phyloP scores from a whole-genome alignment of 768 basidiomycete genomes.

The Kondoa subrosea region DNA sequence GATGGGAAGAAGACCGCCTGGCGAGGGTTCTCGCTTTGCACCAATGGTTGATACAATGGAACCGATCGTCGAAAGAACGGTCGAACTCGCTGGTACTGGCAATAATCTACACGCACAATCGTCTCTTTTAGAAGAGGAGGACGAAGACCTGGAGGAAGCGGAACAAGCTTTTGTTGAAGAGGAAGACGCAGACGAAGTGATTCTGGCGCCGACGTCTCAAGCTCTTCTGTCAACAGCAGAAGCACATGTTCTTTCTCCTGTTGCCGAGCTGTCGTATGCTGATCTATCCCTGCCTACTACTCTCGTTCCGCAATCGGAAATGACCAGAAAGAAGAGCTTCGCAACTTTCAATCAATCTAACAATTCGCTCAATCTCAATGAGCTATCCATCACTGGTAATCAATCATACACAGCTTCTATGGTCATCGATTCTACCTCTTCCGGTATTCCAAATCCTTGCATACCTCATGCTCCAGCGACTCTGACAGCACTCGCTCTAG shows the following conservation, averaged over 20 bases:
- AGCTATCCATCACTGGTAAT: constrained; percentile 31
- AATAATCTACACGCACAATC: background rate
- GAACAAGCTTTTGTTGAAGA: constrained; percentile 23
- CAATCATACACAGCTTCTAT: constrained; percentile 25
- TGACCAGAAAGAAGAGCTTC: background rate
- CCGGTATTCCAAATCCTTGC: constrained; percentile 59
- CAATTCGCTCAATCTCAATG: constrained; percentile 26
- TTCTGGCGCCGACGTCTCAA: background rate
- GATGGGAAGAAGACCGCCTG: constrained; percentile 21
- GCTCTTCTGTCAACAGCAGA: background rate
- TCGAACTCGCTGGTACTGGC: constrained; percentile 40
- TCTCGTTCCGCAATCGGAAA: background rate
- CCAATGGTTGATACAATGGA: constrained; percentile 75
- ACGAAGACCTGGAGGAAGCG: constrained; percentile 11
- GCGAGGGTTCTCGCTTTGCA: constrained; percentile 21
- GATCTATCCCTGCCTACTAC: background rate
- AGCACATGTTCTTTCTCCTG: background rate
- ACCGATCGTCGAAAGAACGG: constrained; percentile 87
- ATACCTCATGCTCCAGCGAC: constrained; percentile 35
- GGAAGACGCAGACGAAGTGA: background rate
- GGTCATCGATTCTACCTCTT: constrained; percentile 17
- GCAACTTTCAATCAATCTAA: background rate
- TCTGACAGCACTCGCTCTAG: background rate
- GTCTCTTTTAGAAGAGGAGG: constrained; percentile 12
- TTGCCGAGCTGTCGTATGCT: background rate